These are phyloP conservation scores for Suillus americanus DNA, from an alignment of 768 basidiomycete genomes.

Conservation along the genomic window DNA sequence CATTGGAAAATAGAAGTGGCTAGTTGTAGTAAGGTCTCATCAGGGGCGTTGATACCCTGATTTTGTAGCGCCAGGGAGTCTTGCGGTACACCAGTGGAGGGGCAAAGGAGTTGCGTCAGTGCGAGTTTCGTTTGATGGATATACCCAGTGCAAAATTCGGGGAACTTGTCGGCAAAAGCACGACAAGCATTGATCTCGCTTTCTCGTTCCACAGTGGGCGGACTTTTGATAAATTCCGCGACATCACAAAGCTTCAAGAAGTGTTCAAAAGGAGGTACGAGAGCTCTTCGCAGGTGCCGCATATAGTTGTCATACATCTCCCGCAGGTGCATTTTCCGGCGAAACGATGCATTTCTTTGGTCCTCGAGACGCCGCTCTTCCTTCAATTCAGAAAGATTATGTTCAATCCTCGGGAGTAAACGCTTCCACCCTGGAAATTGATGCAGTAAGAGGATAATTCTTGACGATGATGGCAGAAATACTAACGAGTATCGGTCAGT, in stretches of 20 bases:
- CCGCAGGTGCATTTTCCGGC: not conserved
- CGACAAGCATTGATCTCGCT: not conserved
- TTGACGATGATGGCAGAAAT: not conserved
- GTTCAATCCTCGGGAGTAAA: not conserved
- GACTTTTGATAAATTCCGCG: not conserved
- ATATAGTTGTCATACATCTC: not conserved
- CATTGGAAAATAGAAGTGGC: conserved; percentile 3
- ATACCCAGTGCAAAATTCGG: not conserved
- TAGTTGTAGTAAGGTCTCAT: not conserved
- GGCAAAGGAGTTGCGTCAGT: not conserved
- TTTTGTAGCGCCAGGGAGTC: not conserved
- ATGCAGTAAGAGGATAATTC: not conserved
- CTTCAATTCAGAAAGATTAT: not conserved
- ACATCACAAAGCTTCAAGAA: conserved; percentile 1
- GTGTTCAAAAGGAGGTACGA: not conserved
- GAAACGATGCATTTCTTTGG: not conserved
- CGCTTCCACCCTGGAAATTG: conserved; percentile 1
- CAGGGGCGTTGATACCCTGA: not conserved
- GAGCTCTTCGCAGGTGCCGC: not conserved
- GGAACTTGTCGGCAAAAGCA: not conserved
- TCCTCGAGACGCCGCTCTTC: not conserved
- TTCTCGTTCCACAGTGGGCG: not conserved
- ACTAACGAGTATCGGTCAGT: conserved; percentile 3
- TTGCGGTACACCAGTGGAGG: not conserved
- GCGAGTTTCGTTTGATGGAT: not conserved